Evolutionary conservation across 306 rosid genomes (phyloP).

Genomic region (Vachellia collinsii): DNA sequence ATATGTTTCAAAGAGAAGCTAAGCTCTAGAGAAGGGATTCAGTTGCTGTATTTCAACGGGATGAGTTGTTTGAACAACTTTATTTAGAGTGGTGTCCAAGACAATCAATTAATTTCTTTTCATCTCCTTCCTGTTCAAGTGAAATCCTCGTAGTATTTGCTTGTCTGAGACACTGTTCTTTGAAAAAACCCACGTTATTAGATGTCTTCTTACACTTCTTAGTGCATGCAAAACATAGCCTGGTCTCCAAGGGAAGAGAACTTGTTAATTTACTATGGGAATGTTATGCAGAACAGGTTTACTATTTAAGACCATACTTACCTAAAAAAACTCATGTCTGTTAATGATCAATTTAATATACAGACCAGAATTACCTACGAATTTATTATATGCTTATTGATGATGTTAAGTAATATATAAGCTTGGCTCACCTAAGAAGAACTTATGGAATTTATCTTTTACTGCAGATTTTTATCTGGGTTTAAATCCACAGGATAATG

Average conservation of each 20-base stretch:
- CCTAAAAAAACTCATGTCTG: not conserved
- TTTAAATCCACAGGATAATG: not conserved
- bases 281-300: not conserved
- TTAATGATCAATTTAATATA: not conserved
- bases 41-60: constrained; percentile 20
- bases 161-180: not conserved
- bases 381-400: not conserved
- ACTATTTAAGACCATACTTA: not conserved
- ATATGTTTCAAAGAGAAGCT: constrained; percentile 39
- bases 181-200: constrained; percentile 4
- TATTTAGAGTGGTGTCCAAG: constrained; percentile 70
- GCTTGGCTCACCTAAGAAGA: no score
- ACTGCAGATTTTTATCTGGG: not conserved
- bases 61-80: constrained; percentile 63
- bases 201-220: constrained; percentile 19
- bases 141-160: constrained; percentile 32
- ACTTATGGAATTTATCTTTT: not conserved
- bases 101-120: constrained; percentile 44
- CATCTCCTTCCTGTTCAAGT: constrained; percentile 59
- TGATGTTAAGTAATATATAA: not conserved
- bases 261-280: not conserved
- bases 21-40: constrained; percentile 12
- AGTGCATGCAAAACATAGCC: constrained; percentile 9
- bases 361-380: not conserved
- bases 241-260: not conserved